Base-by-base conservation (phyloP, 2,329 filamentous ascomycete species). In the Sporothrix globosa region DNA sequence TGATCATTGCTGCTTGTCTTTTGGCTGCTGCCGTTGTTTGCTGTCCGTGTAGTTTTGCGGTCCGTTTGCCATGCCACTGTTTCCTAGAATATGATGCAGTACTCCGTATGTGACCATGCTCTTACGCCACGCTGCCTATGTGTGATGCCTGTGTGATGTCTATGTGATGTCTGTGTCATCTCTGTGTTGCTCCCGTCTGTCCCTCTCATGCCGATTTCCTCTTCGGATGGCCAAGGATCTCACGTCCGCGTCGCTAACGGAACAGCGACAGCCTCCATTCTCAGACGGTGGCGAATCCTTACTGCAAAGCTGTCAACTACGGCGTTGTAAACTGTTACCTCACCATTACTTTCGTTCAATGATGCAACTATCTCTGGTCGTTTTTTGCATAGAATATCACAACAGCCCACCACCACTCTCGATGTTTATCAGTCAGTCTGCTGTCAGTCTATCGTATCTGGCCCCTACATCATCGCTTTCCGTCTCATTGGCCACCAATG, bases 171-270 rank as follows among this genome's bases (percentile, higher is more conserved):
- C 2, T 56, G 4, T 34, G 24, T 56, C 4, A 14, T 30, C 24
- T 56, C 4, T 56, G 9, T 14, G 24, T 30, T 13, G 5, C 21
- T 19, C 24, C 21, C n/a, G 13, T 17, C 54, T 30, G 30, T 41
- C 30, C 30, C 34, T 60, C 56, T 60, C 54, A n/a, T 58, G 19
- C 21, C 44, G 19, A 19, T 50, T 30, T 65, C 41, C 60, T 34
- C 46, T 52, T 66, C 50, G 14, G 61, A 39, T 52, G 24, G 21
- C 44, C 61, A 50, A 65, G 61, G 63, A 67, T 67, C 48, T 53
- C 27, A 54, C 50, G n/a, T 48, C 65, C 13, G 48, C 19, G n/a
- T 30, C 46, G 27, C 30, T 24, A 52, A 67, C 19, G 48, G 46
- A 67, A 39, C 27, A 54, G 56, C 24, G n/a, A 63, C 66, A 41